Conservation (phyloP, 805 yeast species). For the Dipodascopsis uninucleata region DNA sequence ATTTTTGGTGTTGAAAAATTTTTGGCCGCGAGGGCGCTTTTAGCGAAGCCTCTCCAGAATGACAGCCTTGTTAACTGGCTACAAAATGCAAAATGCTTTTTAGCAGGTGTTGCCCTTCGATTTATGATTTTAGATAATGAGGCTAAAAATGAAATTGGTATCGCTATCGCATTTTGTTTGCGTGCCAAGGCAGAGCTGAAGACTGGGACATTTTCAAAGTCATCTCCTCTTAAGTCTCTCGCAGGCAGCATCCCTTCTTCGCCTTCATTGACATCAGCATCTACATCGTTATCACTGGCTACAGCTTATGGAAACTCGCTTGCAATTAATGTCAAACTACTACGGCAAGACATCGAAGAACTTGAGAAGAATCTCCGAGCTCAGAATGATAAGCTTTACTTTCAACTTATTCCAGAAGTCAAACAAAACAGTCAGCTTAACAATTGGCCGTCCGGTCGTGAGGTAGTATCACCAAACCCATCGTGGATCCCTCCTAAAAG, state of each 20-base stretch:
- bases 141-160: constrained; percentile 31
- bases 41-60: constrained; percentile 23
- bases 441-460: constrained; percentile 38
- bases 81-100: constrained; percentile 28
- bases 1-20: constrained; percentile 36
- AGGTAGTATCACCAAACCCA: constrained; percentile 29
- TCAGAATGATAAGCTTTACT: constrained; percentile 35
- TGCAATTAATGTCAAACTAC: constrained; percentile 12
- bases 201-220: constrained; percentile 9
- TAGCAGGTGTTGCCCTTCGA: constrained; percentile 31
- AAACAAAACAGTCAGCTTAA: constrained; percentile 29
- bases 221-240: constrained; percentile 1
- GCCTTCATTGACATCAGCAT: background rate
- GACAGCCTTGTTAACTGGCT: constrained; percentile 30
- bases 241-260: constrained; percentile 1
- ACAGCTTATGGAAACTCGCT: constrained; percentile 3
- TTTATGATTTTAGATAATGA: constrained; percentile 33
- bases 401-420: constrained; percentile 35
- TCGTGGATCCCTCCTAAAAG: constrained; percentile 34
- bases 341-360: constrained; percentile 21
- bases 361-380: constrained; percentile 27
- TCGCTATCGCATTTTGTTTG: constrained; percentile 32
- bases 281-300: constrained; percentile 1
- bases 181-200: constrained; percentile 28
- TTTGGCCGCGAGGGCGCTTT: constrained; percentile 31